Evolutionary conservation across 139 green algal species (phyloP), one percentile per base, ranked within the genome.

Genomic region (Yamagishiella unicocca): DNA sequence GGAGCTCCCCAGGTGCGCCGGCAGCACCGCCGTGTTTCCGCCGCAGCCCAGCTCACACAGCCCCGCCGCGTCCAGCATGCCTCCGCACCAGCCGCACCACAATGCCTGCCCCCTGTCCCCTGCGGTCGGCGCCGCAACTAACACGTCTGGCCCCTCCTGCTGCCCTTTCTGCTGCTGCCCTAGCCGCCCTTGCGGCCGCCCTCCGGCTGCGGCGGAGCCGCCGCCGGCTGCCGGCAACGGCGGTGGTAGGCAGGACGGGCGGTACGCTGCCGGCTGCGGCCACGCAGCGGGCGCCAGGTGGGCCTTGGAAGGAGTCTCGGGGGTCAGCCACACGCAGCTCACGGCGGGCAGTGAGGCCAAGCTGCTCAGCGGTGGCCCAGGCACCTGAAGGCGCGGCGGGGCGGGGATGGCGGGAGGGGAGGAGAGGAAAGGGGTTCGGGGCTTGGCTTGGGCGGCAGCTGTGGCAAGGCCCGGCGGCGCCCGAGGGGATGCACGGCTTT

Each of bases 31-130:
- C 76, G 38, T 54, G 0, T 22, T 54, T 7, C 53, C 76, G 6
- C 50, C 50, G 76, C 76, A 83, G 33, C 76, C 76, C 33, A 54
- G 27, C 76, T 38, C 54, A 25, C 76, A 83, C 50, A 83, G 54
- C 35, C 76, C 76, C 22, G 0, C 53, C 8, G 0, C 76, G 3
- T 83, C 76, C 53, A 55, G 27, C 19, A 3, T 24, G 35, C 6
- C 46, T 4, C 76, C 76, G 53, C 76, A 83, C 76, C 76, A 83
- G 8, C 54, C 54, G 54, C 54, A 71, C 35, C 8, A 19, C 74
- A 7, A 37, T 19, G 35, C 10, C 67, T 10, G 64, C 64, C 31
- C n/a, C 37, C 35, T 10, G n/a, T n/a, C 68, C 37, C 4, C 68
- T 53, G 68, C 68, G 37, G 8, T 17, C n/a, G 17, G 21, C 10